A percentile compares a stretch with the other conserved stretches of the same genome.
phyloP scores from a whole-genome alignment of 108 stramenopile species.

The Cyclotella kingstonii region DNA sequence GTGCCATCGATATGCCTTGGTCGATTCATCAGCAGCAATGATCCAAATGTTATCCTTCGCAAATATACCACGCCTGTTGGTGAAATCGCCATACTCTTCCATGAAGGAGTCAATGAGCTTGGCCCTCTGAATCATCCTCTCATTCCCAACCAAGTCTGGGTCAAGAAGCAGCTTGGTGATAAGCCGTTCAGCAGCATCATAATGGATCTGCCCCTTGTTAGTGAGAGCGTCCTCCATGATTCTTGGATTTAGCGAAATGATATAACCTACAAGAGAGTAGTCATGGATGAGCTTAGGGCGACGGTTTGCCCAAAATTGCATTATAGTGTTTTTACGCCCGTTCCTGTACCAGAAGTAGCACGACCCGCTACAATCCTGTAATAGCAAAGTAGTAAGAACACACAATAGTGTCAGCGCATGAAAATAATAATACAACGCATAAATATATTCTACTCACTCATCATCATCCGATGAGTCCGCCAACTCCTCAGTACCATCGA shows the following conservation, averaged over 20 bases:
- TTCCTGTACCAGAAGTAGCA: neutral
- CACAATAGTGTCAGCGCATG: too few relatives aligned
- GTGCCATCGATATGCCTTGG: conserved; percentile 5
- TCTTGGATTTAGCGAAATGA: neutral
- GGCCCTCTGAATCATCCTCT: neutral
- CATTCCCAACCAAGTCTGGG: neutral
- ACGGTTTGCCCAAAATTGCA: conserved; percentile 3
- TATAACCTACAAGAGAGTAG: neutral
- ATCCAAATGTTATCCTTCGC: neutral
- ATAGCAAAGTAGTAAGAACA: neutral
- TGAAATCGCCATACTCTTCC: neutral
- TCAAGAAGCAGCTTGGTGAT: neutral
- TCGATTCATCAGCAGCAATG: conserved; percentile 1
- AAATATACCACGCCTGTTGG: neutral
- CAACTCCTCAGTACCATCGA: too few relatives aligned
- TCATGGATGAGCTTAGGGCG: neutral
- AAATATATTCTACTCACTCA: too few relatives aligned
- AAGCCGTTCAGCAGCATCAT: neutral
- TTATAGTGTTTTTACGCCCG: neutral
- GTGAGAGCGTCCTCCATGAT: neutral
- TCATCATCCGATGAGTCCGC: too few relatives aligned
- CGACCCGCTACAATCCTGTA: neutral
- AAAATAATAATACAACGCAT: too few relatives aligned
- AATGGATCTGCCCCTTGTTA: neutral
- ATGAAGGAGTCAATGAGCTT: neutral